A percentile compares a stretch with the other conserved stretches of the same genome.
Conservation (phyloP, 108 stramenopile genomes). For the Skeletonema costatum region DNA sequence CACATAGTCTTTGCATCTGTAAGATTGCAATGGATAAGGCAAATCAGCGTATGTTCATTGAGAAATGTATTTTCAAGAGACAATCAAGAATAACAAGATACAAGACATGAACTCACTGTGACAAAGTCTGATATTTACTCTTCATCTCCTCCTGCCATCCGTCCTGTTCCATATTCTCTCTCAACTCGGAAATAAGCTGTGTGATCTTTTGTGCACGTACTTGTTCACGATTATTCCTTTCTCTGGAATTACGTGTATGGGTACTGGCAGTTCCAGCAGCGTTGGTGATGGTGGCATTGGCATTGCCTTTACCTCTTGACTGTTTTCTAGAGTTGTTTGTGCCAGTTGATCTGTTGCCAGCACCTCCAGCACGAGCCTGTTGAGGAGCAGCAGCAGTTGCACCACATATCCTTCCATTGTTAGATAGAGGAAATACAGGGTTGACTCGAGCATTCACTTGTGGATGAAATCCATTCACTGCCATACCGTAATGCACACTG, state of each 20-base stretch:
- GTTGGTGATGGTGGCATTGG: not conserved
- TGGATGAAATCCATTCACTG: constrained; percentile 75
- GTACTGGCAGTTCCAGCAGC: constrained; percentile 46
- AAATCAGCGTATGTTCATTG: not conserved
- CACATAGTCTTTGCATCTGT: constrained; percentile 78
- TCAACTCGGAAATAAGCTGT: constrained; percentile 71
- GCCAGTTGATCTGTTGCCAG: constrained; percentile 3
- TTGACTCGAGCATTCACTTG: constrained; percentile 57
- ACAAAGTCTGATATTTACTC: constrained; percentile 85
- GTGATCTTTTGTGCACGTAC: constrained; percentile 80
- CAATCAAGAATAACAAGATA: not conserved
- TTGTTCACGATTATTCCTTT: constrained; percentile 76
- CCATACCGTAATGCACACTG: constrained; percentile 63
- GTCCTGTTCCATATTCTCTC: constrained; percentile 71
- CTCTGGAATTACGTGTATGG: constrained; percentile 22
- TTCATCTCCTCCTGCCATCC: constrained; percentile 81
- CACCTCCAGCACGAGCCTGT: constrained; percentile 3
- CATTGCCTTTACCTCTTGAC: not conserved
- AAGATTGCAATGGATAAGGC: not conserved
- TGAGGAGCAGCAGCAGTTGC: constrained; percentile 10
- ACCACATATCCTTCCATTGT: constrained; percentile 1
- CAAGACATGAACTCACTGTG: constrained; percentile 59
- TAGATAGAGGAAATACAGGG: constrained; percentile 25
- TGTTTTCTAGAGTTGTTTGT: not conserved
- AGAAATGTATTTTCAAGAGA: not conserved